Evolutionary conservation across 1,284 basidiomycete species (phyloP), one percentile per base, ranked within the genome.

Genomic region (Singerocomus rubriflavus): DNA sequence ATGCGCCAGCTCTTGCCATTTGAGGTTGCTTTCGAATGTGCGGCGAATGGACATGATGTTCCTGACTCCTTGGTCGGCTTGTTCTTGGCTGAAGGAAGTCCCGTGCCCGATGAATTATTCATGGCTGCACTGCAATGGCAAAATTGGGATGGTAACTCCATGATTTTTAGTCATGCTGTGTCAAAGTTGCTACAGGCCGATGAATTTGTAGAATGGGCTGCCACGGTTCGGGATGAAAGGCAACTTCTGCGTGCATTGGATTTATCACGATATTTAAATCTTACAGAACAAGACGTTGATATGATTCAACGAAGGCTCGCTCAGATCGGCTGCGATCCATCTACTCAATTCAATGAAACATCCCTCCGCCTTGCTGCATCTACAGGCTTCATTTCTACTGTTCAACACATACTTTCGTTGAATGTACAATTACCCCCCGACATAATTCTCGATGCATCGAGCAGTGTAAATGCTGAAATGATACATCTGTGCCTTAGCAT

Each of bases 361-460:
- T 32, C 29, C 5, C 38, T 60, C 0, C 40, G 44, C 2, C 2
- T 11, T 0, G 46, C 57, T 2, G 54, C 38, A 3, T 14, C 6
- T 27, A 25, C 11, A 1, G 57, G 59, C 0, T 44, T 48, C 7
- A 3, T 59, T 4, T 38, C 38, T 6, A 29, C 13, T 3, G n/a
- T 47, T 0, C 1, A 52, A 10, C 12, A 26, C 10, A 16, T 52
- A 2, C 44, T 56, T 5, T 31, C 40, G 0, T 21, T 9, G 8
- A 7, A 34, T 0, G 7, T 42, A 25, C 5, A 12, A 2, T 21
- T 59, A 0, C 59, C 57, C 7, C 10, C 38, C 0, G 27, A 49
- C 30, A 57, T 59, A 11, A 16, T 61, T 3, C 38, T 58, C 12
- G n/a, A 46, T 13, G 57, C 48, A 0, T 32, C 29, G 6, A 4